Evolutionary conservation across 768 basidiomycete species (phyloP).

Genomic region (Boletales sp.): DNA sequence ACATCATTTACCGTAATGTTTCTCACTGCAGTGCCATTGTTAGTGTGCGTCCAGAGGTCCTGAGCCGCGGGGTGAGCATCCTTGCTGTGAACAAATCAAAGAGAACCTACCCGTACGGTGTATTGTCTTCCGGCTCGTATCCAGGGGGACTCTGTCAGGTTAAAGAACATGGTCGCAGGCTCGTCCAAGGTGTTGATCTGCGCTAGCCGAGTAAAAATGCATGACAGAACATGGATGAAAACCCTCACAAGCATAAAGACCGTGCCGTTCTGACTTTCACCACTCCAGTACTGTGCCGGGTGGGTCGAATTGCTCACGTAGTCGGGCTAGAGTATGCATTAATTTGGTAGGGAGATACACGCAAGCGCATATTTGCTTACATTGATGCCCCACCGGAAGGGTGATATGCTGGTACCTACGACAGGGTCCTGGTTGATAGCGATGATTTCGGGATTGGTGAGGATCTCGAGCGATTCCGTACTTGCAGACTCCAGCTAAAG

Average conservation of each 20-base stretch:
- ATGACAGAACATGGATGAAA: neutral
- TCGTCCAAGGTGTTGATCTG: slow-evolving; percentile 60
- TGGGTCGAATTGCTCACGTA: slow-evolving; percentile 41
- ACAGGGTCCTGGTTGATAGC: slow-evolving; percentile 69
- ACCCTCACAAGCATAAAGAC: slow-evolving; percentile 60
- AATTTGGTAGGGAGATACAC: neutral
- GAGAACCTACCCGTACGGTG: slow-evolving; percentile 51
- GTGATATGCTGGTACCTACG: slow-evolving; percentile 56
- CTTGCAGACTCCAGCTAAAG: slow-evolving; percentile 49
- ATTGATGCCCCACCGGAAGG: slow-evolving; percentile 68
- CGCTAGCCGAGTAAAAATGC: neutral
- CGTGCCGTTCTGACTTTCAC: slow-evolving; percentile 59
- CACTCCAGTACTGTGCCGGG: slow-evolving; percentile 74
- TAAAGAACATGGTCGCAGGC: slow-evolving; percentile 57
- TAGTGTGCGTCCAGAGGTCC: slow-evolving; percentile 73
- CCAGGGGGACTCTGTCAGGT: slow-evolving; percentile 67
- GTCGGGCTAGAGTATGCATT: slow-evolving; percentile 25
- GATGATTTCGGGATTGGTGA: slow-evolving; percentile 61
- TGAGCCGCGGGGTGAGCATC: slow-evolving; percentile 20
- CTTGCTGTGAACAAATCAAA: neutral
- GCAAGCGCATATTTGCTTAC: slow-evolving; percentile 33
- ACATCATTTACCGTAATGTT: slow-evolving; percentile 52
- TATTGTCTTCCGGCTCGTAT: slow-evolving; percentile 65
- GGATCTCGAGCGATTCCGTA: slow-evolving; percentile 48
- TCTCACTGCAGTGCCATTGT: slow-evolving; percentile 63